A percentile compares a stretch with the other conserved stretches of the same genome.
These are phyloP conservation scores for Arthonia radiata DNA, from an alignment of 495 filamentous ascomycete genomes.

Conservation along the genomic window DNA sequence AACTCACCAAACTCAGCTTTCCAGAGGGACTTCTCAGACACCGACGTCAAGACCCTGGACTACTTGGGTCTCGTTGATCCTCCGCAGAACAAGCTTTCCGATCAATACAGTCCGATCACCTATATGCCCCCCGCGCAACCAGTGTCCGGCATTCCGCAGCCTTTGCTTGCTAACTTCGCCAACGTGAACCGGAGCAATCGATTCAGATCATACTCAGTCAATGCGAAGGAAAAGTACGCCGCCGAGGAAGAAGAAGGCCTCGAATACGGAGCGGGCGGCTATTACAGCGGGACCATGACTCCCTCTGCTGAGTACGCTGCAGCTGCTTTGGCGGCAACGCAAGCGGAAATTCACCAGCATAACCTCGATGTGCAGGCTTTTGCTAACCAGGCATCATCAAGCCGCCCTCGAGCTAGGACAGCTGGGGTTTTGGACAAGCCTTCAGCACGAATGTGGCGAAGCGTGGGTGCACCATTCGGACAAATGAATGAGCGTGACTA, in stretches of 20 bases:
- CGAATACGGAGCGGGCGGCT: too few species aligned
- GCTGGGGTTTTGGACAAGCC: conserved; percentile 79
- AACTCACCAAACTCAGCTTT: conserved; percentile 75
- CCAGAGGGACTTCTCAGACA: conserved; percentile 66
- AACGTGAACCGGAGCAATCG: conserved; percentile 34
- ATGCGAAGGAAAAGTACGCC: conserved; percentile 93
- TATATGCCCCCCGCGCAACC: conserved; percentile 25
- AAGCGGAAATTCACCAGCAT: conserved; percentile 78
- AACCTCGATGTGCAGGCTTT: conserved; percentile 86
- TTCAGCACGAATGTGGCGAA: conserved; percentile 42
- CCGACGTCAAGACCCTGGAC: conserved; percentile 81
- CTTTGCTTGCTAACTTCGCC: conserved; percentile 55
- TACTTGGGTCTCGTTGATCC: conserved; percentile 59
- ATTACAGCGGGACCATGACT: conserved; percentile 44
- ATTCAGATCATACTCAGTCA: conserved; percentile 91
- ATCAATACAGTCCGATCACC: too few species aligned
- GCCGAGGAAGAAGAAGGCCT: conserved; percentile 79
- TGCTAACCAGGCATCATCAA: conserved; percentile 55
- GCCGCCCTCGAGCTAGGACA: conserved; percentile 64
- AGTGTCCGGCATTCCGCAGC: conserved; percentile 26
- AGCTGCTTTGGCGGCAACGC: conserved; percentile 51
- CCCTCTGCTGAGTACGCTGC: conserved; percentile 43
- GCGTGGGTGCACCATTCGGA: conserved; percentile 48
- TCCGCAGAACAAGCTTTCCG: not conserved
- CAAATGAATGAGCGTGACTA: conserved; percentile 45